Evolutionary conservation across 257 asterid genomes (phyloP), one percentile per base, ranked within the genome.

Genomic region (Orobanche coerulescens): DNA sequence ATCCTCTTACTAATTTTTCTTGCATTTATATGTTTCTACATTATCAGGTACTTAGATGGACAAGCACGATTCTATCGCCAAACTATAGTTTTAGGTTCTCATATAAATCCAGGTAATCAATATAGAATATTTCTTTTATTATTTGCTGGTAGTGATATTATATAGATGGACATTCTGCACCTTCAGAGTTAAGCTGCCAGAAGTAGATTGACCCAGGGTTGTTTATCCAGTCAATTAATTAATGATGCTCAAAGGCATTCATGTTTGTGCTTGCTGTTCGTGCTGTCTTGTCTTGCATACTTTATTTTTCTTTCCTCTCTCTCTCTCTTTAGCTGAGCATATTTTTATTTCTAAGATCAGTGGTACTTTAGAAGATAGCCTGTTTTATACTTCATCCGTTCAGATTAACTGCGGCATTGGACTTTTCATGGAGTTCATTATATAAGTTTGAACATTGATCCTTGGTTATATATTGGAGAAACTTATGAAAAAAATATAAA

Each of bases 61-160:
- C 98, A 84, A 73, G 91, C 96, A 3, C 89, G 70, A 14, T 84
- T 81, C 85, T 92, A 88, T 67, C 82, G 98, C 75, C 98, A 92
- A 68, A 76, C 98, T 48, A 68, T 92, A 71, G 69, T 92, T 57
- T 80, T 92, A 66, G 68, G 93, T 71, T 88, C 96, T 71, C 96
- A 92, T 72, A 34, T 79, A 58, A 84, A 78, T 73, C 98, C 96
- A 81, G 98, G 97, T 88, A 80, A 55, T 50, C 15, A 19, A 34
- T 63, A 43, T 33, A 18, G 19, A 30, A 54, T 26, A 46, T 43
- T 58, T 44, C 16, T 48, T 51, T 65, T 22, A 26, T 26, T 25
- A 16, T 58, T 50, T 43, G 30, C 19, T 28, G 34, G 47, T 68
- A n/a, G 68, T 53, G 37, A 30, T 39, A 33, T 20, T 42, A 64